Evolutionary conservation across 768 basidiomycete genomes (phyloP).

Genomic region (Termitomyces sp.): DNA sequence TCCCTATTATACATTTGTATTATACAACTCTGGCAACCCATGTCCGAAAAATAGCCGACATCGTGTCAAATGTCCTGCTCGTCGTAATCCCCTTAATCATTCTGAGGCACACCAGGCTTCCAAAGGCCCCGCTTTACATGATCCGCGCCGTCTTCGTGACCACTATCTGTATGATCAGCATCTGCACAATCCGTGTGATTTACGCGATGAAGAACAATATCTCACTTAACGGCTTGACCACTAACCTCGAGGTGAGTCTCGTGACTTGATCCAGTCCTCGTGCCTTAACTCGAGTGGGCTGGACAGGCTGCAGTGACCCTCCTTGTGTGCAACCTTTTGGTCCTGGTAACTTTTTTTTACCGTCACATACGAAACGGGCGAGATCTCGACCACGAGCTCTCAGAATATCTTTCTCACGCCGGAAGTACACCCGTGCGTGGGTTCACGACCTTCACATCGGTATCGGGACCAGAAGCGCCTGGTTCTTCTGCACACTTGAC

Average conservation of each 20-base stretch:
- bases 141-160: conserved; percentile 14
- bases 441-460: background rate
- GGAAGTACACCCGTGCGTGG: background rate
- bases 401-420: background rate
- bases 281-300: background rate
- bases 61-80: conserved; percentile 8
- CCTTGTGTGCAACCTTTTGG: conserved; percentile 14
- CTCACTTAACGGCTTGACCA: conserved; percentile 10
- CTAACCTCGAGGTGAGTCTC: conserved; percentile 13
- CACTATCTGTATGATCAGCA: conserved; percentile 9
- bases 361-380: conserved; percentile 10
- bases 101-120: conserved; percentile 8
- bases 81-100: conserved; percentile 3
- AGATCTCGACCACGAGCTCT: conserved; percentile 8
- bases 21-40: background rate
- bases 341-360: conserved; percentile 15
- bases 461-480: background rate
- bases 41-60: conserved; percentile 9
- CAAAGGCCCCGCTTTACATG: conserved; percentile 8
- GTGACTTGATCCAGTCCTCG: background rate
- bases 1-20: background rate
- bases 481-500: background rate
- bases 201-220: conserved; percentile 2
- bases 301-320: conserved; percentile 13
- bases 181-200: conserved; percentile 10